Conservation (phyloP, 768 basidiomycete species). For the Phylloporus sp. region DNA sequence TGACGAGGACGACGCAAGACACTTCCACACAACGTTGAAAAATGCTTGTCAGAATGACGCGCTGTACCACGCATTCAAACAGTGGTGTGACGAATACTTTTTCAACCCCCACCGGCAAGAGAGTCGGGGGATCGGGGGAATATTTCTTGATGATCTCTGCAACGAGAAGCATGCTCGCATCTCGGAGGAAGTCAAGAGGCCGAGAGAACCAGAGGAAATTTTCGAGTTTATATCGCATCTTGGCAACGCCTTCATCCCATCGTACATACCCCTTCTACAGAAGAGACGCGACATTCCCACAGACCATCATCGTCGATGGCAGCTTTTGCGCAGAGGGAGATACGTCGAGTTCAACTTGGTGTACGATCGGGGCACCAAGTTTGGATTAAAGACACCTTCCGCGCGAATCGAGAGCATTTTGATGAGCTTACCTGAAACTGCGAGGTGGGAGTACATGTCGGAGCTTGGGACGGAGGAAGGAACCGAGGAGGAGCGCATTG, state of each 20-base stretch:
- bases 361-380: constrained; percentile 83
- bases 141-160: constrained; percentile 95
- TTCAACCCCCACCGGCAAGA: constrained; percentile 84
- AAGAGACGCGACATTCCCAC: constrained; percentile 55
- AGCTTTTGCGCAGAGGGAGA: constrained; percentile 82
- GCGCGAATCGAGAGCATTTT: constrained; percentile 86
- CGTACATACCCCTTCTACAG: constrained; percentile 83
- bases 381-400: constrained; percentile 78
- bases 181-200: constrained; percentile 39
- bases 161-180: constrained; percentile 63
- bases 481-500: constrained; percentile 60
- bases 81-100: constrained; percentile 98
- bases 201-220: constrained; percentile 58
- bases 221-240: constrained; percentile 70
- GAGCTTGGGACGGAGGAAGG: constrained; percentile 60
- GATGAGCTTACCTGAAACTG: constrained; percentile 84
- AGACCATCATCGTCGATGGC: constrained; percentile 81
- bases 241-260: constrained; percentile 80
- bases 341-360: constrained; percentile 96
- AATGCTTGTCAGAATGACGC: constrained; percentile 66
- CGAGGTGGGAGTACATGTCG: constrained; percentile 86
- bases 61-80: constrained; percentile 79
- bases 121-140: constrained; percentile 83
- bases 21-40: constrained; percentile 82
- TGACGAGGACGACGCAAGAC: constrained; percentile 76